Base-by-base conservation (phyloP, 345 rosid genomes). In the Eutrema japonicum region DNA sequence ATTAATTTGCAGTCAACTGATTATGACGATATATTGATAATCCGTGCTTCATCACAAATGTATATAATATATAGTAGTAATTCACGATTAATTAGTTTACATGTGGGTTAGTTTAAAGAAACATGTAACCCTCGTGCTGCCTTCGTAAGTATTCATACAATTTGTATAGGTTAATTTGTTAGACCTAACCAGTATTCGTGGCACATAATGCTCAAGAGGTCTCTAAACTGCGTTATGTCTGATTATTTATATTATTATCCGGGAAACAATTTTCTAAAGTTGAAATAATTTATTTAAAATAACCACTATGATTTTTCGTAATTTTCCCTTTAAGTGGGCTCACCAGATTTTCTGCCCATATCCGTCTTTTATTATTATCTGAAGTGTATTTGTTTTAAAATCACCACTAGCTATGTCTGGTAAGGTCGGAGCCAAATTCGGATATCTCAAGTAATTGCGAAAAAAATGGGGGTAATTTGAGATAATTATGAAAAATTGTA, bases 141-240 rank as follows among this genome's bases (percentile, higher is more conserved):
- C 36, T 43, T 43, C n/a, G 6, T 36, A 13, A 56, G 52, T 48
- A 56, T 59, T 50, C 78, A 60, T 75, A 64, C 78, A 42, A 4
- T 18, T 46, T 51, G 30, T 75, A 51, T 60, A 59, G 40, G 55
- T 41, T 67, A 38, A 33, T 67, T 67, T 42, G 73, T 75, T 75
- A 68, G 40, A 67, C 38, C 68, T 59, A 68, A 58, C 62, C 37
- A 4, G 45, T 61, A 13, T 40, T 59, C 38, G 3, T n/a, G 33
- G 26, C 48, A 43, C 48, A 13, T 48, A 3, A 48, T 64, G 2
- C 55, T 16, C 16, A 10, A 50, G 10, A 37, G 4, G 7, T 22
- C 18, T 48, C 5, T 37, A 37, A 47, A 47, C 46, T 65, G 18
- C 35, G 45, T 35, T 16, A 43, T 22, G 52, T n/a, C 41, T 45